Percentiles rank a stretch among this genome's conserved stretches.
Conservation (phyloP, 495 filamentous ascomycete species). For the Annulohypoxylon nitens region DNA sequence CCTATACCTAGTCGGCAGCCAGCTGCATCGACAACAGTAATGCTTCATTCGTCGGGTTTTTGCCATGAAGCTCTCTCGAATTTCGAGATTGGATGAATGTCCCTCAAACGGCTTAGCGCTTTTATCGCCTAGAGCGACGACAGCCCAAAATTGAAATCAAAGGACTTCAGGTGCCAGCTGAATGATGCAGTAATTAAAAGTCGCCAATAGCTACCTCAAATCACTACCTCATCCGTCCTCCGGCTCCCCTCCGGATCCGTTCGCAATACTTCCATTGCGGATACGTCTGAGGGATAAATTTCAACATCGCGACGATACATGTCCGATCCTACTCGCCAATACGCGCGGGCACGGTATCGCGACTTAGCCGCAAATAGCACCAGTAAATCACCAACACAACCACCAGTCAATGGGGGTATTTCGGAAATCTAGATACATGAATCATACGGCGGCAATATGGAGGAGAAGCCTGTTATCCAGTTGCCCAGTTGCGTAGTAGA, state of each 20-base stretch:
- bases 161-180: constrained; percentile 5
- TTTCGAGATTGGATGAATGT: not conserved
- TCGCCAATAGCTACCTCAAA: constrained; percentile 14
- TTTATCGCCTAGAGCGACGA: not conserved
- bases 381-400: not conserved
- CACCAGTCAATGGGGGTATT: not conserved
- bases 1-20: not conserved
- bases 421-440: not conserved
- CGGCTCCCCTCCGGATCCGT: not conserved
- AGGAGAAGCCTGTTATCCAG: not conserved
- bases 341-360: not conserved
- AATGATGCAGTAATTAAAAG: constrained; percentile 16
- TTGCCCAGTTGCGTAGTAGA: constrained; percentile 17
- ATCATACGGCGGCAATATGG: constrained; percentile 20
- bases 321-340: constrained; percentile 6
- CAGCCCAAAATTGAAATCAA: constrained; percentile 24
- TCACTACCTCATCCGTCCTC: constrained; percentile 8
- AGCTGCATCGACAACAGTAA: constrained; percentile 3
- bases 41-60: constrained; percentile 15
- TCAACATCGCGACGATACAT: constrained; percentile 9
- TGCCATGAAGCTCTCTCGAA: constrained; percentile 20
- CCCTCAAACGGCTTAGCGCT: constrained; percentile 1
- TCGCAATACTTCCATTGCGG: constrained; percentile 9
- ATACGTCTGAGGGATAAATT: constrained; percentile 6
- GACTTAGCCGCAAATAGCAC: not conserved